These are phyloP conservation scores for Dioscorea dumetorum DNA, from an alignment of 106 monocot species.

Conservation along the genomic window DNA sequence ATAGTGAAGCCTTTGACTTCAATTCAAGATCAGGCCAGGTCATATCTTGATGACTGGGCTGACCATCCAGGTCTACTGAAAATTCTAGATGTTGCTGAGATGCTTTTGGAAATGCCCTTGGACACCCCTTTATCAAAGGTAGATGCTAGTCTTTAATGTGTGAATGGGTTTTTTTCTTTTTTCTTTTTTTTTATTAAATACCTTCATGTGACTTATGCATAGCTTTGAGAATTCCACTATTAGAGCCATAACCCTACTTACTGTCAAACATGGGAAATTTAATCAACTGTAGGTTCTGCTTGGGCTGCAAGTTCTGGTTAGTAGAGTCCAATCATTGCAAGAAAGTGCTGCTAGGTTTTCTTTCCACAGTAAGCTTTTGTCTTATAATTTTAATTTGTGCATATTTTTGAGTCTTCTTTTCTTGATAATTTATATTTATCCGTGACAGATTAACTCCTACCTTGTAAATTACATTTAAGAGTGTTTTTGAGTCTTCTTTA, in stretches of 20 bases:
- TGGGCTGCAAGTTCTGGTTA: constrained; percentile 59
- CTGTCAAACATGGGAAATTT: background rate
- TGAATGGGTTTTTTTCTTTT: background rate
- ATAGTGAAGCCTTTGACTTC: constrained; percentile 57
- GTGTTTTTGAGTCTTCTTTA: too few species aligned
- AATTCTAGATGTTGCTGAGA: constrained; percentile 36
- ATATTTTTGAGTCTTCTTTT: background rate
- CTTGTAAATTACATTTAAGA: too few species aligned
- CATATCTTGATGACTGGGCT: constrained; percentile 56
- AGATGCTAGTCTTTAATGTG: background rate
- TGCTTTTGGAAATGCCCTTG: constrained; percentile 45
- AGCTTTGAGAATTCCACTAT: background rate
- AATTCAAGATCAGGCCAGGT: constrained; percentile 31
- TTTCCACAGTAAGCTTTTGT: constrained; percentile 32
- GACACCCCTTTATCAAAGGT: constrained; percentile 70
- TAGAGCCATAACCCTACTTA: background rate
- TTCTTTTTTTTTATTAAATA: background rate
- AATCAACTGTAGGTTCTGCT: constrained; percentile 39
- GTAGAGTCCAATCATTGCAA: constrained; percentile 39
- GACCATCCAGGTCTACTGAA: constrained; percentile 81
- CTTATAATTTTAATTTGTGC: background rate
- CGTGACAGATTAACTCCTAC: background rate
- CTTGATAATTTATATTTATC: background rate
- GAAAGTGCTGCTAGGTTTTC: constrained; percentile 48
- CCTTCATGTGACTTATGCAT: background rate